These are phyloP conservation scores for Sphaerostilbella broomeana DNA, from an alignment of 2,329 filamentous ascomycete genomes.

Conservation along the genomic window DNA sequence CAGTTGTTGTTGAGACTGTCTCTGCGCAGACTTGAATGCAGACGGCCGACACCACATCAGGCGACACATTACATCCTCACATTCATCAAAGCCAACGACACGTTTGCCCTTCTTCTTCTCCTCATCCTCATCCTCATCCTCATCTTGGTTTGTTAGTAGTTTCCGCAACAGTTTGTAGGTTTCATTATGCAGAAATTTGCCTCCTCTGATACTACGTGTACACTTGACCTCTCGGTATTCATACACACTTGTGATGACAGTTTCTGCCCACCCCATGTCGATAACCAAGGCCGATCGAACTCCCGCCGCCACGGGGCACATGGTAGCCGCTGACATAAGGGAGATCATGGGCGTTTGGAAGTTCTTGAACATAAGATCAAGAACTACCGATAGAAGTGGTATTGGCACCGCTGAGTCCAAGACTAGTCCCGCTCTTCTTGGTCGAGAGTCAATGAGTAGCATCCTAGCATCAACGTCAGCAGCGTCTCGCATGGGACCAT, in stretches of 20 bases:
- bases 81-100: constrained; percentile 64
- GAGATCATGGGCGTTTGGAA: constrained; percentile 78
- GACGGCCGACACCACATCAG: constrained; percentile 65
- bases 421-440: constrained; percentile 66
- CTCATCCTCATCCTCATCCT: constrained; percentile 24
- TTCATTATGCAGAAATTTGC: constrained; percentile 62
- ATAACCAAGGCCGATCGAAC: constrained; percentile 79
- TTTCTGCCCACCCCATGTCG: constrained; percentile 91
- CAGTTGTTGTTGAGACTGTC: constrained; percentile 33
- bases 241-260: constrained; percentile 76
- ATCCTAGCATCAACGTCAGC: constrained; percentile 36
- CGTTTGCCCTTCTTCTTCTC: too few relatives aligned
- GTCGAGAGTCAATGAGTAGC: constrained; percentile 66
- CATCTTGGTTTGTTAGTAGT: constrained; percentile 24
- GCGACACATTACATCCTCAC: constrained; percentile 70
- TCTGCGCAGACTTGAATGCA: constrained; percentile 25
- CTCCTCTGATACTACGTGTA: constrained; percentile 65
- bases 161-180: constrained; percentile 56
- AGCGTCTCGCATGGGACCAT: neutral
- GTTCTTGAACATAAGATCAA: constrained; percentile 73
- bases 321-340: constrained; percentile 69
- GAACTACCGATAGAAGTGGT: constrained; percentile 64
- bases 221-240: constrained; percentile 79
- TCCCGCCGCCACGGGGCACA: constrained; percentile 71
- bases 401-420: constrained; percentile 73